Evolutionary conservation across 2,329 filamentous ascomycete species (phyloP), one percentile per base, ranked within the genome.

Genomic region (Paraphoma chrysanthemicola): DNA sequence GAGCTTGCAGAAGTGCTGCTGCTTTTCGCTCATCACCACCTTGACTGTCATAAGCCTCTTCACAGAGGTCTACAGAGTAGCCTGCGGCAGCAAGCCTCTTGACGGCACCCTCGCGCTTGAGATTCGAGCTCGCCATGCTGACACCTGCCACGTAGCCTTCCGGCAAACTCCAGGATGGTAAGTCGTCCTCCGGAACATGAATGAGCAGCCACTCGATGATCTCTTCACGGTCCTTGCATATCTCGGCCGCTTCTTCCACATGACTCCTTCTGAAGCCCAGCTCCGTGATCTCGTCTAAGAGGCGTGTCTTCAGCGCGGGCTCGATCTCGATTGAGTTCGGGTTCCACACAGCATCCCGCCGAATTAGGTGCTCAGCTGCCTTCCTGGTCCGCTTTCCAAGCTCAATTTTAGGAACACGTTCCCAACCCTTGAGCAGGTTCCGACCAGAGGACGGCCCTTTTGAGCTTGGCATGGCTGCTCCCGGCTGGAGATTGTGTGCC

Each of bases 161-260:
- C 0, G 95, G 95, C 42, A 99, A 80, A 66, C 92, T 92, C 93
- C 94, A 98, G 6, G 86, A 82, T 1, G 95, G 95, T n/a, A 98
- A 80, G 69, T 98, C 95, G 72, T 99, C 95, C 73, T 99, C 95
- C 1, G 95, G 95, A 2, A 99, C 93, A 77, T 99, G 94, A 49
- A 98, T 93, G 47, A 99, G 84, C 14, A 99, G 84, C 95, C 95
- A 99, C 75, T 98, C 94, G 2, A 99, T 83, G 14, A 92, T 89
- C 78, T 99, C 95, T 73, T 97, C 93, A 30, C 90, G 85, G 73
- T 97, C 93, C 75, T 94, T 96, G 80, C 93, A 97, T 68, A 93
- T 88, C 44, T 87, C 87, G 1, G 91, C 86, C 8, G 95, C 94
- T 78, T 99, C 95, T 71, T 96, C 88, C 41, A 93, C 86, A 72